These are phyloP conservation scores for Anisodus tanguticus DNA, from an alignment of 257 asterid genomes.

Conservation along the genomic window DNA sequence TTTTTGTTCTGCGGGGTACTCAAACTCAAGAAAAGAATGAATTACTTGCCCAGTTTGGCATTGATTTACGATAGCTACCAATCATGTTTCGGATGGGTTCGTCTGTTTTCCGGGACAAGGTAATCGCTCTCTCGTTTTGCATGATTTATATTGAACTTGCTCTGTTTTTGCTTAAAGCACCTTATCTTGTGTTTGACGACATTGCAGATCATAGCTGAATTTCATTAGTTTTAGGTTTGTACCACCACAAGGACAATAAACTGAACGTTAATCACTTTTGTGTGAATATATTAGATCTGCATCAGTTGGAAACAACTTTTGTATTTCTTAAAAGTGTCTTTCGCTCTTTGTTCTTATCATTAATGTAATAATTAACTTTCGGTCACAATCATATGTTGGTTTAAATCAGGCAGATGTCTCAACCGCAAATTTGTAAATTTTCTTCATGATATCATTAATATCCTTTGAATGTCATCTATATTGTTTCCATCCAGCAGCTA, in stretches of 20 bases:
- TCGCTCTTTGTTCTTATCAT: too few species aligned
- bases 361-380: neutral
- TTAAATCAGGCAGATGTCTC: neutral
- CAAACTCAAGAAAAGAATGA: conserved; percentile 76
- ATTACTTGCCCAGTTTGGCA: conserved; percentile 41
- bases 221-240: too few species aligned
- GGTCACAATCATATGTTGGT: neutral
- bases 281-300: too few species aligned
- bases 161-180: too few species aligned
- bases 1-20: conserved; percentile 62
- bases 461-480: neutral
- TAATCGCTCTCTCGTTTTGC: conserved; percentile 30
- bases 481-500: neutral
- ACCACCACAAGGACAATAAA: too few species aligned
- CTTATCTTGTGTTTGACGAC: too few species aligned
- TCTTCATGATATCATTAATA: neutral
- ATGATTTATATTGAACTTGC: too few species aligned
- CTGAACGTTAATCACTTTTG: too few species aligned
- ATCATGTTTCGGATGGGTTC: conserved; percentile 78
- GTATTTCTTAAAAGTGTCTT: too few species aligned
- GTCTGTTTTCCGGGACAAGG: conserved; percentile 75
- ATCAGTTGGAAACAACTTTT: too few species aligned
- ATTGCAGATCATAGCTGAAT: too few species aligned
- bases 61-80: conserved; percentile 56
- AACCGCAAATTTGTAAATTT: neutral